Base-by-base conservation (phyloP, 176 grass and related monocot genomes). In the Neostapfia colusana region DNA sequence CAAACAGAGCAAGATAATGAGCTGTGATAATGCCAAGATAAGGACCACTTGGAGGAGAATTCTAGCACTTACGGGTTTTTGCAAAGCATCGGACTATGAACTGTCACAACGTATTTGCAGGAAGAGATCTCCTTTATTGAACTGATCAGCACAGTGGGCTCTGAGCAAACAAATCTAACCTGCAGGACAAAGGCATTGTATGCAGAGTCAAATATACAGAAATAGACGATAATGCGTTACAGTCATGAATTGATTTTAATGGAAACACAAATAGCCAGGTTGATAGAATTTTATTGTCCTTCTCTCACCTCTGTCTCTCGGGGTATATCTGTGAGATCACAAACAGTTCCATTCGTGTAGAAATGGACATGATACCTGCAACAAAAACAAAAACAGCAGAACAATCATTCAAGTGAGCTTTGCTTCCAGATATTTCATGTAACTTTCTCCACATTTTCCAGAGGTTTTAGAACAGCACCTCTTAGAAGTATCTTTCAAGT, bases 91-190 rank as follows among this genome's bases (percentile, higher is more conserved):
- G 95, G 82, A 17, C 67, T 89, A 25, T 92, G 92, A 66, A 99
- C 72, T 11, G 87, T 95, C 41, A 90, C 50, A 42, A 99, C 92
- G 62, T 99, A 95, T 56, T 90, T 95, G 85, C 95, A 99, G 21
- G 92, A 95, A 78, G 95, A 92, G 28, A 92, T 92, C 80, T 99
- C 92, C 68, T 99, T 99, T 81, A 99, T 83, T 10, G 92, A 99
- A 44, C 87, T 93, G 49, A 99, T 95, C 46, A 85, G 51, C 10
- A 95, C 87, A 64, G 73, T 78, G 10, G 85, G 79, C 39, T 92
- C 91, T 0, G 91, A 84, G 72, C 95, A 99, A n/a, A 99, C 80
- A 89, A 92, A 99, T 48, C 92, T 86, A 80, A 95, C 92, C 92
- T 99, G 87, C 26, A 76, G 59, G 28, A 79, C 68, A 36, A 86